Evolutionary conservation across 306 rosid genomes (phyloP), one percentile per base, ranked within the genome.

Genomic region (Lagenaria siceraria): DNA sequence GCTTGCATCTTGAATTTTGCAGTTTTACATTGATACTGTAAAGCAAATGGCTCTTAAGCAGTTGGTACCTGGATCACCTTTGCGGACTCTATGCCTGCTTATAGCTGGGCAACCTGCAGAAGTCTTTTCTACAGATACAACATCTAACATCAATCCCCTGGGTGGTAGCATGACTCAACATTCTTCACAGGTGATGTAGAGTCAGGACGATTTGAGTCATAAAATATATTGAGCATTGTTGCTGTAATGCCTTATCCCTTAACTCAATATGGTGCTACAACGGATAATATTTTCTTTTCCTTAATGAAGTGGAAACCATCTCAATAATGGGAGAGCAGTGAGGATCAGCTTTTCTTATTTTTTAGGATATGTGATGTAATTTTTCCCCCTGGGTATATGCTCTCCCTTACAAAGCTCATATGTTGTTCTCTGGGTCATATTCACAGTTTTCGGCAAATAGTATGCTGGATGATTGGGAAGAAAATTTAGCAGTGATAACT

Each of bases 81-180:
- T 94, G 83, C 92, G 98, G 70, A 94, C 98, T 8, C 85, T 94
- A 78, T 94, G 98, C 86, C 93, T 94, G 63, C 87, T 94, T 62
- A 90, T 92, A 82, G 98, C 98, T 11, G 97, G 98, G 74, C 91
- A 92, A 74, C 98, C 96, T 7, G 96, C 97, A 13, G 98, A 92
- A 60, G 95, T 92, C 59, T 94, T 94, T 83, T 85, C 96, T 63
- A 29, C 78, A 3, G 84, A 75, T 61, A 56, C 80, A 68, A 78
- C 83, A 40, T 13, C 71, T 73, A 74, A 66, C 72, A 35, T 78
- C 58, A 87, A 81, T 81, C 71, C 77, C 74, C 80, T 81, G n/a
- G 81, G 86, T 77, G 79, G 78, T 76, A 65, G 77, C 77, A 56
- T 79, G 74, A 76, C 81, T 66, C 95, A 83, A 74, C 89, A 87